Conservation (phyloP, 2,329 filamentous ascomycete genomes). For the Fusarium sp. region DNA sequence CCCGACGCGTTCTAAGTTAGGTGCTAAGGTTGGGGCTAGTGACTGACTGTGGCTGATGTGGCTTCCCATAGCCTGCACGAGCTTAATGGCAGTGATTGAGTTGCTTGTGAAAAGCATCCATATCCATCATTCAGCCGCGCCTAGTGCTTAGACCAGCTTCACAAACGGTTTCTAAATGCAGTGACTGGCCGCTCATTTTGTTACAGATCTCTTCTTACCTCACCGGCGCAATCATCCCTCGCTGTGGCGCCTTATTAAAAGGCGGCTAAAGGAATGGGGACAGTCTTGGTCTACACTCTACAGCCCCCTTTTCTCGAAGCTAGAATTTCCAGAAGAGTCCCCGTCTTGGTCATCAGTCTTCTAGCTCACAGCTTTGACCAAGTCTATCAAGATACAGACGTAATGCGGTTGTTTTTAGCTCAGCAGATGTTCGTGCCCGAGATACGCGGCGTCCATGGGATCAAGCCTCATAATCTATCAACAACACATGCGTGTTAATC, state of each 20-base stretch:
- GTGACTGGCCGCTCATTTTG: neutral
- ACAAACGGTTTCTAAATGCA: neutral
- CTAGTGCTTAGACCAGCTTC: conserved; percentile 3
- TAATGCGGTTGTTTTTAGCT: conserved; percentile 39
- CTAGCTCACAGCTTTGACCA: conserved; percentile 38
- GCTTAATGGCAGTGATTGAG: neutral
- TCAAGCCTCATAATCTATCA: conserved; percentile 38
- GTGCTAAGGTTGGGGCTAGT: conserved; percentile 1
- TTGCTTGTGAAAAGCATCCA: neutral
- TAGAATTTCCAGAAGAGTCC: conserved; percentile 37
- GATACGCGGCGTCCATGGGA: conserved; percentile 36
- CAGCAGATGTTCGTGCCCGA: conserved; percentile 22
- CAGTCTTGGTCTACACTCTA: neutral
- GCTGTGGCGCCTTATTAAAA: conserved; percentile 30
- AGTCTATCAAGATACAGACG: conserved; percentile 34
- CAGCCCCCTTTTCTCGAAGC: conserved; percentile 12
- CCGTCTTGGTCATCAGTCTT: conserved; percentile 10
- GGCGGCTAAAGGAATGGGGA: conserved; percentile 8
- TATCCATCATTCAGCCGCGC: neutral
- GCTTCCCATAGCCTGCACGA: neutral
- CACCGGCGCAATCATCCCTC: conserved; percentile 18
- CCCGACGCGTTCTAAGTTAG: conserved; percentile 21
- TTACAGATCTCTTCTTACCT: conserved; percentile 2
- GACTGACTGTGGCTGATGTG: conserved; percentile 25
- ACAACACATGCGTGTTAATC: conserved; percentile 24